Base-by-base conservation (phyloP, 116 monocot species). In the Trichopus zeylanicus region DNA sequence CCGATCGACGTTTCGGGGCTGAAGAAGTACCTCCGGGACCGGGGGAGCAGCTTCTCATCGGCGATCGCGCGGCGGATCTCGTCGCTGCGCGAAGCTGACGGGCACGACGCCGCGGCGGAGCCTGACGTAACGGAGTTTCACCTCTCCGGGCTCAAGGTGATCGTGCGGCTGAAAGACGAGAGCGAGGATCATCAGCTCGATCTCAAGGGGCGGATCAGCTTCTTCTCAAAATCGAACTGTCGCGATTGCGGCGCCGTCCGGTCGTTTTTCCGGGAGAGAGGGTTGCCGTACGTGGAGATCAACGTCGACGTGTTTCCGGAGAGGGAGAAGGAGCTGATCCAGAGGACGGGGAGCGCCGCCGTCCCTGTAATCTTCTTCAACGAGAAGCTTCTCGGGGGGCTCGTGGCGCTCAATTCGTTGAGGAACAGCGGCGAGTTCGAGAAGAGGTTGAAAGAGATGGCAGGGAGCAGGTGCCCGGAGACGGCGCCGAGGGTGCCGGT, bases 221-320 rank as follows among this genome's bases (percentile, higher is more conserved):
- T 97, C 87, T 97, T 97, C 87, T 87, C 97, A 10, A 67, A 84
- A 9, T 97, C 97, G 19, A 69, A 70, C 48, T 91, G 91, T 77
- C 78, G 91, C 2, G 97, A 97, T 51, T 97, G 82, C 73, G 54
- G 74, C 10, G 91, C 91, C 1, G 84, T 97, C 23, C 64, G 97
- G 13, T 52, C 79, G 1, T 97, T 91, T 75, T 66, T 97, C 57
- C 58, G 87, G 6, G 67, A 82, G 46, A 71, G 46, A 25, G 55
- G 51, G 0, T 66, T 97, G 21, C 73, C 77, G 8, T 91, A 71
- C 68, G 85, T 85, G 19, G 97, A 97, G 74, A 91, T 97, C 73
- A 97, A 97, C 82, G 32, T 97, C n/a, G 97, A 97, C 62, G 97
- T 97, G 31, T 97, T 87, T 58, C 91, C 91, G 10, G 73, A 78